Evolutionary conservation across 345 rosid genomes (phyloP).

Genomic region (Hibiscus tridactylites): DNA sequence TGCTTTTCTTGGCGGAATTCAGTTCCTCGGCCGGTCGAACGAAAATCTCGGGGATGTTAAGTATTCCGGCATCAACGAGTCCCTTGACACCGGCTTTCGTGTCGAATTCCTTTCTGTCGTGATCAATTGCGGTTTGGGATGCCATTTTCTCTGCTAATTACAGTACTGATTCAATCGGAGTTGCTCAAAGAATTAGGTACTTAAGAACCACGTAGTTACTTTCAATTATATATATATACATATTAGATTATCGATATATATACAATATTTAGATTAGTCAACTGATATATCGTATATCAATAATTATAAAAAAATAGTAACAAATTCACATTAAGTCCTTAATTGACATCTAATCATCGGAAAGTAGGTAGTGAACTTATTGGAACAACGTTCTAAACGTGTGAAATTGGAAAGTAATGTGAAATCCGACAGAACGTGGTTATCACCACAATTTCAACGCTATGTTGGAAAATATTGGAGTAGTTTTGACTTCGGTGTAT

Average conservation of each 20-base stretch:
- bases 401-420: not conserved
- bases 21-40: slow-evolving; percentile 3
- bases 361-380: not conserved
- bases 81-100: slow-evolving; percentile 36
- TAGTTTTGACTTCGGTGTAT: not conserved
- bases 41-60: slow-evolving; percentile 29
- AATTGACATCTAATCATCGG: too few relatives aligned
- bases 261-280: too few relatives aligned
- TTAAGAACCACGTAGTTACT: not conserved
- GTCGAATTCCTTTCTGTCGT: slow-evolving; percentile 21
- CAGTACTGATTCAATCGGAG: not conserved
- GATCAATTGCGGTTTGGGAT: not conserved
- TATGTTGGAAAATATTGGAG: not conserved
- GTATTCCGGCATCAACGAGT: slow-evolving; percentile 27
- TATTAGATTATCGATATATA: too few relatives aligned
- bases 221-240: too few relatives aligned
- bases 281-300: too few relatives aligned
- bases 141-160: not conserved
- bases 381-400: not conserved
- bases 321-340: too few relatives aligned
- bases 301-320: too few relatives aligned
- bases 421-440: not conserved
- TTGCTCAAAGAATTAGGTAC: not conserved
- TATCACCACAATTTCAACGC: not conserved
- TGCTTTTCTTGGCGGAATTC: not conserved